Base-by-base conservation (phyloP, 2,329 filamentous ascomycete species). In the Tolypocladium pustulatum region DNA sequence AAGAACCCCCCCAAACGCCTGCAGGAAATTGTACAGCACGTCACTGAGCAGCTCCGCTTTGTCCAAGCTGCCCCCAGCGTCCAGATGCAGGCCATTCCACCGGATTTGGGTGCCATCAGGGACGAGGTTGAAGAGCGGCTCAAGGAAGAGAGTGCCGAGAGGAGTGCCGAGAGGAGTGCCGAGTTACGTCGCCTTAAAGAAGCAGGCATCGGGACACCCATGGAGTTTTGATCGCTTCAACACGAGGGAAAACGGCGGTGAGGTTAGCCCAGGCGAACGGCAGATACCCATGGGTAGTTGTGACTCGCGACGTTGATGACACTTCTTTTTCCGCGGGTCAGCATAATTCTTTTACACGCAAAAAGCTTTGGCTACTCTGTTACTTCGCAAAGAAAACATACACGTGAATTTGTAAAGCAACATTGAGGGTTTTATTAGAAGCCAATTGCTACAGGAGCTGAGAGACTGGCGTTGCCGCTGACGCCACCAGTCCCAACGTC, bases 41-140 rank as follows among this genome's bases (percentile, higher is more conserved):
- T 96, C 51, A 84, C 85, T 51, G 90, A 96, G 71, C 92, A 97
- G 73, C 74, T 99, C 63, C 82, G 90, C 32, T 97, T 96, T 69
- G 85, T 97, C 57, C 81, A 89, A 67, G 83, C 86, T 41, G 90
- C 91, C 9, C 94, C 94, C 0, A 96, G 91, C 66, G 90, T 96
- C 34, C 91, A 96, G 71, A 88, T 91, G 74, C 84, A 85, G 64
- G 81, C 85, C 52, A 89, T 97, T 57, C 91, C 90, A 12, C 88
- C 89, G 0, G 90, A 93, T 67, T 79, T 94, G 8, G 79, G 81
- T 22, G 84, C 79, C 49, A 79, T 89, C 13, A 78, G 88, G 63
- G 83, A 88, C 59, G 83, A 89, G 58, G 83, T 90, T 1, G 89
- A 92, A 67, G 80, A 83, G 57, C 76, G 81, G 62, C 71, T 90